Conservation (phyloP, 2,329 filamentous ascomycete species). For the Aspergillus hortae region DNA sequence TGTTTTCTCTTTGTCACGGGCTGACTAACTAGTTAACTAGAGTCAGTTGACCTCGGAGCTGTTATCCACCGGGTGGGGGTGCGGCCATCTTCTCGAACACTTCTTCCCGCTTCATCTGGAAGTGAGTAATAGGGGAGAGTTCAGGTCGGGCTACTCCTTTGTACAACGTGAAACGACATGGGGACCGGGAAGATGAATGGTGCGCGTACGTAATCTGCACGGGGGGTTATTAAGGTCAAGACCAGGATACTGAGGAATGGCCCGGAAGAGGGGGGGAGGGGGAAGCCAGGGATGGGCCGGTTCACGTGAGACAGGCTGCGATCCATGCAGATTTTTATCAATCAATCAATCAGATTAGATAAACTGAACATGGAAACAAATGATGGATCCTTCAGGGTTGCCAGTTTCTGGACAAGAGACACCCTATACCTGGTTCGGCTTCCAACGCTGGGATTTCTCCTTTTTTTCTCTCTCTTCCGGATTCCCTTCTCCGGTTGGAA, state of each 20-base stretch:
- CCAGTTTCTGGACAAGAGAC: background rate
- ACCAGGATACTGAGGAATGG: background rate
- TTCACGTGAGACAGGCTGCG: background rate
- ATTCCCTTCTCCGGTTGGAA: background rate
- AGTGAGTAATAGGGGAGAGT: too few species aligned
- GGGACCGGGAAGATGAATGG: too few species aligned
- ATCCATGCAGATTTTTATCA: slow-evolving; percentile 4
- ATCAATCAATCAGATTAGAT: slow-evolving; percentile 16
- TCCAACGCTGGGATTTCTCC: background rate
- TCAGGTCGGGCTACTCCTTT: too few species aligned
- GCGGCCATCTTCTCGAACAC: background rate
- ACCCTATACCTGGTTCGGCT: too few species aligned
- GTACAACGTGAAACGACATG: too few species aligned
- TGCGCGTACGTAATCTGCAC: too few species aligned
- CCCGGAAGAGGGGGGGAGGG: too few species aligned
- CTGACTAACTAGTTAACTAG: too few species aligned
- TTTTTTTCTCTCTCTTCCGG: background rate
- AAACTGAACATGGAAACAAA: slow-evolving; percentile 1
- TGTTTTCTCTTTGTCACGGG: background rate
- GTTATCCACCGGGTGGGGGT: background rate
- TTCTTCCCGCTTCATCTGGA: background rate
- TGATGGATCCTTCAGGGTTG: background rate
- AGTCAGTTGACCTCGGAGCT: background rate
- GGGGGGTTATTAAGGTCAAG: background rate
- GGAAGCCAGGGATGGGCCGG: background rate